A percentile compares a stretch with the other conserved stretches of the same genome.
Conservation (phyloP, 2,329 filamentous ascomycete genomes). For the Aspergillus sp. region DNA sequence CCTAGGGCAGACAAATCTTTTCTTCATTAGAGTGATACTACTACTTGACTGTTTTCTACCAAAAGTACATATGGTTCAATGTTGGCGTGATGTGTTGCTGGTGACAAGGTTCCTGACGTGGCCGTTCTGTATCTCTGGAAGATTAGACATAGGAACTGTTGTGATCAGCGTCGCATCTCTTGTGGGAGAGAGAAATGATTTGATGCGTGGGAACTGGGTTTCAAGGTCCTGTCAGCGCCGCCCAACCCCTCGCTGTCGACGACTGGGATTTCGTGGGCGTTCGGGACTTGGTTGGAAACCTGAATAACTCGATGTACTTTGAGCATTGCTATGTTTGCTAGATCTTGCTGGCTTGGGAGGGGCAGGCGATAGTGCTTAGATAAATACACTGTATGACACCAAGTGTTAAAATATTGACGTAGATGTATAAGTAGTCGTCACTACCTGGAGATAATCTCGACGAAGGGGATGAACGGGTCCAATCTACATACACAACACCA, state of each 20-base stretch:
- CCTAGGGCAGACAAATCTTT: not conserved
- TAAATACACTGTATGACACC: slow-evolving; percentile 4
- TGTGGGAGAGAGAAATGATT: not conserved
- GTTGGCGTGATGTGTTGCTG: not conserved
- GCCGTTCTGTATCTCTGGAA: not conserved
- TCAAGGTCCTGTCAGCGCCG: not conserved
- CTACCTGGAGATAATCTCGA: not conserved
- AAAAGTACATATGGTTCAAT: slow-evolving; percentile 7
- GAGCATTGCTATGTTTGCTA: slow-evolving; percentile 5
- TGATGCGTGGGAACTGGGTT: not conserved
- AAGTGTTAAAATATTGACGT: not conserved
- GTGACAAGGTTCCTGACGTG: not conserved
- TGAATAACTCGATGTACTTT: slow-evolving; percentile 1
- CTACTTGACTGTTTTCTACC: not conserved
- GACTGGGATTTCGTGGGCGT: slow-evolving; percentile 1
- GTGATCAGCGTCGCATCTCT: not conserved
- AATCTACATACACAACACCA: not conserved
- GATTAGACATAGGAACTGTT: not conserved
- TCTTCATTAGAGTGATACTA: not conserved
- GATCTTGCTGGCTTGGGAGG: slow-evolving; percentile 5
- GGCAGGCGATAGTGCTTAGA: slow-evolving; percentile 5
- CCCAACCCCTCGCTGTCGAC: not conserved
- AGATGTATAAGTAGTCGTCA: too few relatives aligned
- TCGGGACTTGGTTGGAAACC: not conserved
- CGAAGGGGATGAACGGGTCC: not conserved